Conservation (phyloP, 352 stramenopile species). For the Phytophthora sansomeana region DNA sequence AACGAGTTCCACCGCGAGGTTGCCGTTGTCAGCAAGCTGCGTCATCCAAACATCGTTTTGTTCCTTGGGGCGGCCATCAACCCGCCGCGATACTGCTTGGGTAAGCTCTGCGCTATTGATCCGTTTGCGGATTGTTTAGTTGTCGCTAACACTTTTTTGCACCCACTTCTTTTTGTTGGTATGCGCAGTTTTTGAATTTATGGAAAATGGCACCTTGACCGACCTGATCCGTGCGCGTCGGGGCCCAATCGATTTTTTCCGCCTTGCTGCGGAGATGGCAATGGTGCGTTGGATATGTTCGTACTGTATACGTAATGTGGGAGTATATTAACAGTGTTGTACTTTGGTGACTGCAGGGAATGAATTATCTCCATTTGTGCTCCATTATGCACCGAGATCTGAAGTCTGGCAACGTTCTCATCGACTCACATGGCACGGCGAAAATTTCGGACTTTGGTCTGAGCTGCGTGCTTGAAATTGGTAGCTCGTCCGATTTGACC, state of each 20-base stretch:
- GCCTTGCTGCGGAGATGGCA: constrained; percentile 75
- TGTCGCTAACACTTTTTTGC: background rate
- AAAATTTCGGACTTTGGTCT: constrained; percentile 92
- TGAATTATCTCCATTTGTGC: constrained; percentile 95
- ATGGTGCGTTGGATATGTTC: constrained; percentile 53
- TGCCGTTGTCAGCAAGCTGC: constrained; percentile 85
- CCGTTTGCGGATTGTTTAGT: background rate
- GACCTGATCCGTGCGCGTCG: constrained; percentile 79
- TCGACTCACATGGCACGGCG: constrained; percentile 82
- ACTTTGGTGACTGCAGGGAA: constrained; percentile 61
- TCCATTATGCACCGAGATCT: constrained; percentile 96
- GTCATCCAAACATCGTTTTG: constrained; percentile 88
- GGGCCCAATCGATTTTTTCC: constrained; percentile 83
- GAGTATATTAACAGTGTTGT: background rate
- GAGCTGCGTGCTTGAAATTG: constrained; percentile 86
- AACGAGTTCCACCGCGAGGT: constrained; percentile 90
- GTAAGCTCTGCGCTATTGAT: constrained; percentile 39
- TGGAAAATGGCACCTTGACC: constrained; percentile 87
- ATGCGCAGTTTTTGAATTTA: constrained; percentile 84
- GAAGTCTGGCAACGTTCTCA: constrained; percentile 95
- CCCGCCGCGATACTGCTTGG: constrained; percentile 83
- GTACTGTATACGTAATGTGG: background rate
- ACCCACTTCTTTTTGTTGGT: background rate
- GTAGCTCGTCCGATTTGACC: constrained; percentile 79
- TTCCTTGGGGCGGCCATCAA: constrained; percentile 85